Evolutionary conservation across 2,329 filamentous ascomycete genomes (phyloP).

Genomic region (Colletotrichum noveboracense): DNA sequence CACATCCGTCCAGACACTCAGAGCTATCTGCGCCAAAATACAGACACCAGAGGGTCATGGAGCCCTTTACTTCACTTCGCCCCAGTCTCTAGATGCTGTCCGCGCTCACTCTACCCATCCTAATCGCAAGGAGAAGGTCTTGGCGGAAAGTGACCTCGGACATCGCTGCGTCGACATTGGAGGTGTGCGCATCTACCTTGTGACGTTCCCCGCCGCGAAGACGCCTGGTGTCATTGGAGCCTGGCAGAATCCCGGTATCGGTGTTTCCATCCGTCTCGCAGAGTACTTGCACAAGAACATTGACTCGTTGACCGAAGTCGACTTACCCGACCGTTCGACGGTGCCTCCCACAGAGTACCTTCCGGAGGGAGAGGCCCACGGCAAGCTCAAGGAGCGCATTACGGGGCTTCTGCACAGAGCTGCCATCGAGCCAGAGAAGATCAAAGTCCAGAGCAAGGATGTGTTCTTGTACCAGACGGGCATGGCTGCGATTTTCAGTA

Average conservation of each 20-base stretch:
- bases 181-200: constrained; percentile 47
- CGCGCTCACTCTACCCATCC: constrained; percentile 36
- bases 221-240: constrained; percentile 41
- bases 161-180: constrained; percentile 47
- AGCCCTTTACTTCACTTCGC: constrained; percentile 32
- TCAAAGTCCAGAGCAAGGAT: constrained; percentile 39
- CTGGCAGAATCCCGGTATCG: constrained; percentile 52
- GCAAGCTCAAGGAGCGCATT: constrained; percentile 43
- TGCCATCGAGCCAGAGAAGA: constrained; percentile 32
- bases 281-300: constrained; percentile 46
- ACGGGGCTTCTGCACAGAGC: constrained; percentile 45
- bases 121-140: constrained; percentile 37
- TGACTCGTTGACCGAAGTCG: constrained; percentile 38
- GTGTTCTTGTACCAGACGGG: constrained; percentile 60
- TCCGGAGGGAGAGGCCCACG: constrained; percentile 41
- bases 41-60: constrained; percentile 28
- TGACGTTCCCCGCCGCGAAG: constrained; percentile 43
- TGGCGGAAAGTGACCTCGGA: constrained; percentile 37
- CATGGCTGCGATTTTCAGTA: constrained; percentile 56
- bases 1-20: constrained; percentile 35
- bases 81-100: constrained; percentile 29
- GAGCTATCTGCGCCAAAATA: constrained; percentile 37
- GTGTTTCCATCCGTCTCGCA: constrained; percentile 50
- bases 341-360: constrained; percentile 43
- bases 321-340: constrained; percentile 30